phyloP scores from a whole-genome alignment of 352 stramenopile genomes.

The Blastocystis hominis region DNA sequence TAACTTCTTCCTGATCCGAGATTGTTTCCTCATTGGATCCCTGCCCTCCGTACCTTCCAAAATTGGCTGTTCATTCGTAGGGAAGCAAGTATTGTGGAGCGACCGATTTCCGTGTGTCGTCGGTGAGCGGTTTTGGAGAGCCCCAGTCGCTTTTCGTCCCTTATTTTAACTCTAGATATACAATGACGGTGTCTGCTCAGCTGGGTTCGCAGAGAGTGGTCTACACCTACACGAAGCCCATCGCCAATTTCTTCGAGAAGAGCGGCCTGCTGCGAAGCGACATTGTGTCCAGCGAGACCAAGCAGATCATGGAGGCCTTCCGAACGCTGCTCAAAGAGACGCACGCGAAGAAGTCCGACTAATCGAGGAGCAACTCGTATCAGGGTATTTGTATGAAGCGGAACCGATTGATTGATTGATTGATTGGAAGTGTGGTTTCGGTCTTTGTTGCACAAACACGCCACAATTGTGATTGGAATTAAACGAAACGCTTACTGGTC shows the following conservation, averaged over 20 bases:
- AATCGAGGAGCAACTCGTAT: not conserved
- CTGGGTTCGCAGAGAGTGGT: not conserved
- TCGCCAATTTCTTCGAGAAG: not conserved
- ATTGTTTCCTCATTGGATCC: conserved; percentile 20
- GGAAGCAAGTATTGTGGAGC: conserved; percentile 38
- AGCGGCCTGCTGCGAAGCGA: not conserved
- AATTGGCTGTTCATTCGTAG: not conserved
- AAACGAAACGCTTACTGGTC: conserved; percentile 56
- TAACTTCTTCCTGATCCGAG: conserved; percentile 2
- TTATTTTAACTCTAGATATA: not conserved
- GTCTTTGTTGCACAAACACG: not conserved
- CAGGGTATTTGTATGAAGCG: no score
- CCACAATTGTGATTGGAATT: conserved; percentile 40
- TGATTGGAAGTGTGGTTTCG: not conserved
- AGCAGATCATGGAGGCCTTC: not conserved
- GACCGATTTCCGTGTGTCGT: not conserved
- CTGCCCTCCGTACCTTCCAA: not conserved
- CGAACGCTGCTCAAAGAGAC: not conserved
- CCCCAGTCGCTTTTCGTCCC: not conserved
- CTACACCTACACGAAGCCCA: conserved; percentile 6
- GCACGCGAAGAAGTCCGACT: not conserved
- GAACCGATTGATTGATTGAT: not conserved
- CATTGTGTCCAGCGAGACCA: not conserved
- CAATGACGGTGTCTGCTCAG: not conserved
- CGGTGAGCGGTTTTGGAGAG: conserved; percentile 4